These are phyloP conservation scores for Torrubiella hemipterigena DNA, from an alignment of 2,329 filamentous ascomycete genomes.

Conservation along the genomic window DNA sequence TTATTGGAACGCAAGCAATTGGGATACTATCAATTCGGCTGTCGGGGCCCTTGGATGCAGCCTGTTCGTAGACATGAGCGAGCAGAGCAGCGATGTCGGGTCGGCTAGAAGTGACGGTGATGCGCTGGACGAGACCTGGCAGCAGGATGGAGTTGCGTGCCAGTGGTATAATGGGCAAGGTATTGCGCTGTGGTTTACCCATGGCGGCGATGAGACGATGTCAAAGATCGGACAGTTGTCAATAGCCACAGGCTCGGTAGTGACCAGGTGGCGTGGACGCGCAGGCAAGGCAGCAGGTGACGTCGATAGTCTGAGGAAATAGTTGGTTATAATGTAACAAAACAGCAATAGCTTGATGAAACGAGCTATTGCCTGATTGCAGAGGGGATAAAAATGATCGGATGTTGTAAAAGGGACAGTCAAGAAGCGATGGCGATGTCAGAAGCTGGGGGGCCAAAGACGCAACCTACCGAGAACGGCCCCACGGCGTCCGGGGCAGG, in stretches of 20 bases:
- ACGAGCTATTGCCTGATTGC: background rate
- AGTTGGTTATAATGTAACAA: too few species aligned
- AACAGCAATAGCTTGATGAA: too few species aligned
- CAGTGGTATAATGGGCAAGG: constrained; percentile 70
- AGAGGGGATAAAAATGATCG: background rate
- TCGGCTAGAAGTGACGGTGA: constrained; percentile 67
- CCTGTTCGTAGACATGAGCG: constrained; percentile 70
- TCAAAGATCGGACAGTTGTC: background rate
- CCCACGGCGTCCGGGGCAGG: background rate
- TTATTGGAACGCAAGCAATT: constrained; percentile 79
- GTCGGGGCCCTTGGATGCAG: constrained; percentile 53
- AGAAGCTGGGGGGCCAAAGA: background rate
- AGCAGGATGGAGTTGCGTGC: constrained; percentile 71
- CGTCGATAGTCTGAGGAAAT: background rate
- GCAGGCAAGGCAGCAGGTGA: background rate
- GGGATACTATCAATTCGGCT: constrained; percentile 56
- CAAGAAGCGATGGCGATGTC: background rate
- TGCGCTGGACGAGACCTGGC: constrained; percentile 73
- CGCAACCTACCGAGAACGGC: background rate
- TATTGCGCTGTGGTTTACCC: constrained; percentile 28
- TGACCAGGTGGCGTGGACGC: background rate
- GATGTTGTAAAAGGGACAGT: background rate
- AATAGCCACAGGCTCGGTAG: too few species aligned
- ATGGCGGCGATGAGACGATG: constrained; percentile 14
- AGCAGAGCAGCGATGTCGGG: constrained; percentile 83